A percentile compares a stretch with the other conserved stretches of the same genome.
These are phyloP conservation scores for Actinomortierella wolfii DNA, from an alignment of 371 early-diverging fungal genomes.

Conservation along the genomic window DNA sequence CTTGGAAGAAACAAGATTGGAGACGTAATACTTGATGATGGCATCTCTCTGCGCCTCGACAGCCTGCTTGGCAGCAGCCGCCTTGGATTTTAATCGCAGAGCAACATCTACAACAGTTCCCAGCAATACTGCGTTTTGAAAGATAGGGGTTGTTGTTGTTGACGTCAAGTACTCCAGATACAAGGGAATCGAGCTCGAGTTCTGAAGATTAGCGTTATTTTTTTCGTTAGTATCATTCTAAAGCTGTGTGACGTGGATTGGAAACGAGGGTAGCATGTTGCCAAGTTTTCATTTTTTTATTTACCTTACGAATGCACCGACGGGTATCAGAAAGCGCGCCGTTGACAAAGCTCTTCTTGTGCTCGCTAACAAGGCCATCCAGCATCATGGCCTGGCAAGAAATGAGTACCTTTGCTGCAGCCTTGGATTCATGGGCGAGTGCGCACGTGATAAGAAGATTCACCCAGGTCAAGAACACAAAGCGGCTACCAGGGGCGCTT, in stretches of 20 bases:
- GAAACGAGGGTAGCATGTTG: no score
- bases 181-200: conserved; percentile 53
- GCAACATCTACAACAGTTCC: conserved; percentile 63
- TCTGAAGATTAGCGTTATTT: conserved; percentile 17
- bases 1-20: conserved; percentile 64
- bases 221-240: no score
- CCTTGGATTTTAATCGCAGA: conserved; percentile 52
- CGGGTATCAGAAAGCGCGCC: conserved; percentile 62
- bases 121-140: conserved; percentile 61
- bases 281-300: no score
- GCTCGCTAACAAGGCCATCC: conserved; percentile 52
- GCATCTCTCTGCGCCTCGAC: conserved; percentile 47
- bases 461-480: conserved; percentile 66
- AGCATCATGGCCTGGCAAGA: conserved; percentile 60
- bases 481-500: conserved; percentile 59
- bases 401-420: conserved; percentile 45
- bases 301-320: conserved; percentile 59
- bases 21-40: conserved; percentile 66
- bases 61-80: conserved; percentile 27
- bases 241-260: no score
- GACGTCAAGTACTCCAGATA: conserved; percentile 52
- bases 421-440: conserved; percentile 36
- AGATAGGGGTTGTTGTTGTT: conserved; percentile 52
- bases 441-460: conserved; percentile 52
- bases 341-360: conserved; percentile 51